phyloP scores from a whole-genome alignment of 371 early-diverging fungal species.

The Amoeboaphelidium occidentale region DNA sequence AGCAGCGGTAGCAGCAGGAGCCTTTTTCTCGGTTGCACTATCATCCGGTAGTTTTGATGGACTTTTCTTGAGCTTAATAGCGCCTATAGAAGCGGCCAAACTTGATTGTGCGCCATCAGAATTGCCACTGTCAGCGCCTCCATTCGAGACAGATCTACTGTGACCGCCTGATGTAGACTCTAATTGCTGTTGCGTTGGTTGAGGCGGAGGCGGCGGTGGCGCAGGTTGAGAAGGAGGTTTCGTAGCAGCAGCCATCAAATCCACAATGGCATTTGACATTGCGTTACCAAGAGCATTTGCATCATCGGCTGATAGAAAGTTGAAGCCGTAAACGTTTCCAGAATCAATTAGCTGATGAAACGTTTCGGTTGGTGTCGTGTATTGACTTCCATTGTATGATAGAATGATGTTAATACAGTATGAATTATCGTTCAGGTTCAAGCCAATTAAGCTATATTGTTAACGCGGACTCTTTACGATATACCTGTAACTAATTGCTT shows the following conservation, averaged over 20 bases:
- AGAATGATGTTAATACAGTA: neutral
- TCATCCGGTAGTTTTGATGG: neutral
- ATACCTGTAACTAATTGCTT: neutral
- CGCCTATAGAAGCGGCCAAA: no score
- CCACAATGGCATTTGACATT: neutral
- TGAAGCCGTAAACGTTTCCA: neutral
- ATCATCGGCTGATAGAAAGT: neutral
- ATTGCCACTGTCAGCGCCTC: no score
- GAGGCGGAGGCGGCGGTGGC: neutral
- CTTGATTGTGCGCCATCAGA: no score
- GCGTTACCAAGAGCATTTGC: neutral
- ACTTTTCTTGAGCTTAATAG: neutral
- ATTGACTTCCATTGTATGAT: neutral
- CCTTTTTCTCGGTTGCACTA: neutral
- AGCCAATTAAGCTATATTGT: neutral
- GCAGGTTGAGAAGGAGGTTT: neutral
- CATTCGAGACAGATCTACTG: no score
- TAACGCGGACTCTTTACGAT: no score
- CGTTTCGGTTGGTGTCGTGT: neutral
- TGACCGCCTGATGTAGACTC: no score
- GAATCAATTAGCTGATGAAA: neutral
- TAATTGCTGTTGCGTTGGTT: neutral
- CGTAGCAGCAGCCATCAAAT: neutral
- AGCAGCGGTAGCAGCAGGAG: neutral
- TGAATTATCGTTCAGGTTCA: neutral